Percentiles rank a stretch among this genome's conserved stretches.
phyloP scores from a whole-genome alignment of 1,139 yeast genomes.

The Kodamaea arcana region DNA sequence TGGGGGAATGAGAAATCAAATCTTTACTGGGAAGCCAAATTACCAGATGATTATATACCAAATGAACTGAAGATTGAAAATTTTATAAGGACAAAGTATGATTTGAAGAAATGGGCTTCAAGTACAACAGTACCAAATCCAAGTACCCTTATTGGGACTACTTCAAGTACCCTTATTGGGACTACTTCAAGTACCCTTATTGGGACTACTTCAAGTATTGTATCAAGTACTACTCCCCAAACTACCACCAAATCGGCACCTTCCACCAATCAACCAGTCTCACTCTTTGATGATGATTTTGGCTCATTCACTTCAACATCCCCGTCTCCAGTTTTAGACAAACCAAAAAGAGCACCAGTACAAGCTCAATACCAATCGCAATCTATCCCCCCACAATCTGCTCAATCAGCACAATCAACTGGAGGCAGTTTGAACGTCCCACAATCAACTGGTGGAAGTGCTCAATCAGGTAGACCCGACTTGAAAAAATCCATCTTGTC shows the following conservation, averaged over 20 bases:
- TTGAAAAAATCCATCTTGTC: constrained; percentile 88
- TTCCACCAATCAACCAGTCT: background rate
- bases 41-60: constrained; percentile 71
- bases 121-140: constrained; percentile 58
- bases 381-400: no score
- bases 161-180: constrained; percentile 38
- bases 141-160: constrained; percentile 22
- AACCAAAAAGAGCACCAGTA: background rate
- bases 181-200: constrained; percentile 38
- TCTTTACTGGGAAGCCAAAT: constrained; percentile 72
- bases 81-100: constrained; percentile 89
- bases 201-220: constrained; percentile 32
- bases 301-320: constrained; percentile 35
- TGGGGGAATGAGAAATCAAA: constrained; percentile 89
- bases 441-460: constrained; percentile 35
- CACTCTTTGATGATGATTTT: constrained; percentile 36
- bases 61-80: constrained; percentile 83
- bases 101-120: constrained; percentile 77
- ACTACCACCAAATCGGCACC: background rate
- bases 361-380: constrained; percentile 1
- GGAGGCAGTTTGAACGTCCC: constrained; percentile 8
- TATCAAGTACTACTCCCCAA: no score
- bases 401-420: constrained; percentile 1
- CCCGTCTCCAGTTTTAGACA: constrained; percentile 8
- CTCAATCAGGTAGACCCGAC: constrained; percentile 46